Conservation (phyloP, 768 basidiomycete species). For the Epithele typhae region DNA sequence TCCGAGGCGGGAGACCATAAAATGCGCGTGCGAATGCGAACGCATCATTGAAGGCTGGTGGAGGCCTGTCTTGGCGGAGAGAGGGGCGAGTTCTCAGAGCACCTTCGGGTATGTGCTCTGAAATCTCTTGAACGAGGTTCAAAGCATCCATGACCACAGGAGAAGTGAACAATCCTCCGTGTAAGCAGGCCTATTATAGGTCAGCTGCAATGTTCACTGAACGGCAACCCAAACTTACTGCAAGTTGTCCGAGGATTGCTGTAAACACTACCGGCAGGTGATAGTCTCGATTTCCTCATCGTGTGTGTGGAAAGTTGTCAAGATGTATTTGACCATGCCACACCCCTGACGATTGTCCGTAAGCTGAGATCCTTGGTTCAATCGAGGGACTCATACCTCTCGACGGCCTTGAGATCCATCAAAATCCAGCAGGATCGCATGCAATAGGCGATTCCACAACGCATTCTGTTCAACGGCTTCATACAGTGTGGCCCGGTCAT, state of each 20-base stretch:
- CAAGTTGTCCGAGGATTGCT: slow-evolving; percentile 57
- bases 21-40: slow-evolving; percentile 56
- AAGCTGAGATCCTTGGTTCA: neutral
- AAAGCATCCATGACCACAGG: slow-evolving; percentile 9
- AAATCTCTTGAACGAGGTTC: slow-evolving; percentile 17
- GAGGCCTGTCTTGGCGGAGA: neutral
- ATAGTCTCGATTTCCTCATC: slow-evolving; percentile 85
- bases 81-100: slow-evolving; percentile 17
- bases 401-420: slow-evolving; percentile 34
- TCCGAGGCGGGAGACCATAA: slow-evolving; percentile 40
- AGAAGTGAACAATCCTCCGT: slow-evolving; percentile 1
- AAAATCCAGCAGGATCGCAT: slow-evolving; percentile 52
- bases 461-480: slow-evolving; percentile 90
- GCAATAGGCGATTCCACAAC: slow-evolving; percentile 77
- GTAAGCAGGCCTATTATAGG: too few species aligned
- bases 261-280: slow-evolving; percentile 80
- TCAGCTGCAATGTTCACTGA: neutral
- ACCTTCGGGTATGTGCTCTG: slow-evolving; percentile 14
- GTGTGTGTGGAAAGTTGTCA: slow-evolving; percentile 67
- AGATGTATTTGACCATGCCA: slow-evolving; percentile 64
- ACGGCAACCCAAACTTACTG: slow-evolving; percentile 39
- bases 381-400: slow-evolving; percentile 41
- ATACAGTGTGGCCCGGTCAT: slow-evolving; percentile 85
- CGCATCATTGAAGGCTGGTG: slow-evolving; percentile 1
- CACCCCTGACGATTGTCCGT: slow-evolving; percentile 44